These are phyloP conservation scores for Tagetes patula DNA, from an alignment of 129 eudicot species.

Conservation along the genomic window DNA sequence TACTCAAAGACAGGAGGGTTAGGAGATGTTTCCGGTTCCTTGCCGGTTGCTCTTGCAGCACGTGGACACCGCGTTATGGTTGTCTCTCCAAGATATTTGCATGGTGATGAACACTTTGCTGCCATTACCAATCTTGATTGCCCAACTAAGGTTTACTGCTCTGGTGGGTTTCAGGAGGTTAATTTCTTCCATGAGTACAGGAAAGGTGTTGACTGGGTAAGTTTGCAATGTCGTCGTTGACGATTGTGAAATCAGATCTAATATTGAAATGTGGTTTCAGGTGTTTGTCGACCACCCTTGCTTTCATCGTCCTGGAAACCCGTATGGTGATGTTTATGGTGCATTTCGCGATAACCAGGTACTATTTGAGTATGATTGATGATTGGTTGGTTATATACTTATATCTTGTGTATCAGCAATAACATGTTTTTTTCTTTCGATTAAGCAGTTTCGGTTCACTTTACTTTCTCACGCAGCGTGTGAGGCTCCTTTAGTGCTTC, in stretches of 20 bases:
- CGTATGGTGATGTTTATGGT: conserved; percentile 78
- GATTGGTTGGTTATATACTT: conserved; percentile 7
- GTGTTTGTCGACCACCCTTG: conserved; percentile 93
- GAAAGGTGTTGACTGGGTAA: conserved; percentile 95
- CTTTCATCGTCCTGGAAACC: conserved; percentile 89
- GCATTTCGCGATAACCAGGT: conserved; percentile 99
- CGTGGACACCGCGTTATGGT: conserved; percentile 97
- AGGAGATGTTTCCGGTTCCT: conserved; percentile 96
- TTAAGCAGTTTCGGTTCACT: conserved; percentile 80
- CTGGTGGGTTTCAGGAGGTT: conserved; percentile 78
- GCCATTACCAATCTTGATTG: conserved; percentile 48
- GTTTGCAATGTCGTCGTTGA: neutral
- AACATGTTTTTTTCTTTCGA: conserved; percentile 24
- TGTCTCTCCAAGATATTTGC: conserved; percentile 71
- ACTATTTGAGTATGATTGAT: neutral
- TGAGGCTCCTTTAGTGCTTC: conserved; percentile 94
- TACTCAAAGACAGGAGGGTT: conserved; percentile 94
- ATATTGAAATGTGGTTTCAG: conserved; percentile 31
- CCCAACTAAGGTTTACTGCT: conserved; percentile 57
- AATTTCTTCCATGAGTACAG: conserved; percentile 76
- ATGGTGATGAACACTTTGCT: conserved; percentile 58
- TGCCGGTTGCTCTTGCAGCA: conserved; percentile 79
- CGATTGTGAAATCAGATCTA: neutral
- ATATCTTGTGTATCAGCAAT: neutral
- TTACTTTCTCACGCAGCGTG: conserved; percentile 95